Conservation (phyloP, 129 eudicot genomes). For the Ambrosia artemisiifolia region DNA sequence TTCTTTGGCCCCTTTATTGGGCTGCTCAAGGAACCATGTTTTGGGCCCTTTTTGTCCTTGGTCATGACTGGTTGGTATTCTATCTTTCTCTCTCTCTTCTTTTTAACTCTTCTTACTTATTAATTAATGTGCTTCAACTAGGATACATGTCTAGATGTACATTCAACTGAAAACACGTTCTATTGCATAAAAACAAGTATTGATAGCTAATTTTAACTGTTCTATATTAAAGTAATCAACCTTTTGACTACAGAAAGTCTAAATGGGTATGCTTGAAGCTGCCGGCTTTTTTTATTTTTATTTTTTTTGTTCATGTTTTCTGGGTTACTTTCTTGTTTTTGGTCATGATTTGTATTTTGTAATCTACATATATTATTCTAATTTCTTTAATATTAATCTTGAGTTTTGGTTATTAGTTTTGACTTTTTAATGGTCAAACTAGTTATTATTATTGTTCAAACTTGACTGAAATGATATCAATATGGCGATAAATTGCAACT, state of each 20-base stretch:
- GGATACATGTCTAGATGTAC: neutral
- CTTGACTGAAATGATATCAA: too few relatives aligned
- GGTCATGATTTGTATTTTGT: conserved; percentile 35
- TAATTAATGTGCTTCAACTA: neutral
- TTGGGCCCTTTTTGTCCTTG: conserved; percentile 75
- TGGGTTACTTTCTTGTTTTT: conserved; percentile 26
- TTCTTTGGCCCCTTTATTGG: conserved; percentile 71
- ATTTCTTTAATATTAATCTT: neutral
- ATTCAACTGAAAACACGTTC: neutral
- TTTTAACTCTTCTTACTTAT: neutral
- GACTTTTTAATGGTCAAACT: neutral
- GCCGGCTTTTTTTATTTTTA: neutral
- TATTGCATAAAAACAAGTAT: neutral
- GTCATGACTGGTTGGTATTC: conserved; percentile 78
- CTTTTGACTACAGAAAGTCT: conserved; percentile 11
- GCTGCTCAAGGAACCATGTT: conserved; percentile 75
- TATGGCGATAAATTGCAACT: neutral
- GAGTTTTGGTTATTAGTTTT: conserved; percentile 13
- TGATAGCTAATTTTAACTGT: neutral
- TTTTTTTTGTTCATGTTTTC: conserved; percentile 16
- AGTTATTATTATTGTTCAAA: neutral
- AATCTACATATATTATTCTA: neutral
- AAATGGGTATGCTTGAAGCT: conserved; percentile 8
- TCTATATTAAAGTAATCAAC: neutral
- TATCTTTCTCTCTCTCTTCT: neutral